These are phyloP conservation scores for Zizania latifolia DNA, from an alignment of 176 grass and related monocot genomes.

Conservation along the genomic window DNA sequence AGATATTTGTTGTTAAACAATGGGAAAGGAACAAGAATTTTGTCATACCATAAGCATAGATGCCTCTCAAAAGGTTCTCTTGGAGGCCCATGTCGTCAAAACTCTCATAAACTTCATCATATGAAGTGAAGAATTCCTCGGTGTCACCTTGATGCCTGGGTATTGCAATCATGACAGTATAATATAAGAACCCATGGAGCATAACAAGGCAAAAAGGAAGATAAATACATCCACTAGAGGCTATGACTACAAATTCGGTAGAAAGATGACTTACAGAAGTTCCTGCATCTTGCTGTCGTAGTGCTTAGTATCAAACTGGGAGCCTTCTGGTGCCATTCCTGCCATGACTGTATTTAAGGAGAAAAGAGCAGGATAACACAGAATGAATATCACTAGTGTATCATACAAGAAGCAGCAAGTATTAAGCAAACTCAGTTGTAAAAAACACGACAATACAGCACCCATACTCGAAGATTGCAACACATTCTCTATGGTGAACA, in stretches of 20 bases:
- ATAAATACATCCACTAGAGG: not conserved
- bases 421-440: not conserved
- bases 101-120: slow-evolving; percentile 55
- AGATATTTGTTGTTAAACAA: not conserved
- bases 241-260: not conserved
- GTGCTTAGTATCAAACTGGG: slow-evolving; percentile 30
- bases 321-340: slow-evolving; percentile 26
- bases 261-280: slow-evolving; percentile 12
- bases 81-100: slow-evolving; percentile 53
- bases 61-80: slow-evolving; percentile 56
- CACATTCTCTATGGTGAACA: not conserved
- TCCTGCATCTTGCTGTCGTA: slow-evolving; percentile 36
- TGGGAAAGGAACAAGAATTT: not conserved
- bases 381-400: not conserved
- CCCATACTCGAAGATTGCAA: too few species aligned
- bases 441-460: not conserved
- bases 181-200: not conserved
- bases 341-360: not conserved
- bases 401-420: not conserved
- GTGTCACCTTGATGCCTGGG: slow-evolving; percentile 13
- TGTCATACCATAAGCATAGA: slow-evolving; percentile 51
- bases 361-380: not conserved
- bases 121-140: slow-evolving; percentile 52
- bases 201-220: not conserved
- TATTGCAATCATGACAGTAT: not conserved